Conservation (phyloP, 2,329 filamentous ascomycete genomes). For the Thielaviopsis populi region DNA sequence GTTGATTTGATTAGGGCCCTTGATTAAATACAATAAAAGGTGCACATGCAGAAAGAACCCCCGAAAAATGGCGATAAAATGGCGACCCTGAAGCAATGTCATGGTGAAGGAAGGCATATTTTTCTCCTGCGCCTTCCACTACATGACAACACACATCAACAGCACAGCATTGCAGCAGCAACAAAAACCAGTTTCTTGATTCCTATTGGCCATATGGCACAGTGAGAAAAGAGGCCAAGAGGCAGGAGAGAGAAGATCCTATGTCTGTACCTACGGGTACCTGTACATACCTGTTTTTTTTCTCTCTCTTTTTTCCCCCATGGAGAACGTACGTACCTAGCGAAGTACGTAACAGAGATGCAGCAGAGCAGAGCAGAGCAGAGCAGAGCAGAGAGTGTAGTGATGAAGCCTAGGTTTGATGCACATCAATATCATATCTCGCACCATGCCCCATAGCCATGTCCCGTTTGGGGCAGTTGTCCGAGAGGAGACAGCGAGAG, state of each 20-base stretch:
- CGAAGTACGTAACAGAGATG: neutral
- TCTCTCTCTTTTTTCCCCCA: neutral
- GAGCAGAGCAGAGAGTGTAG: neutral
- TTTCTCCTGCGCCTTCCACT: conserved; percentile 1
- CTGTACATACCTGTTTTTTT: neutral
- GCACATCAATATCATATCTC: neutral
- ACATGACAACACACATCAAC: neutral
- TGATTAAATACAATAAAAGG: neutral
- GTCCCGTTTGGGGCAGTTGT: neutral
- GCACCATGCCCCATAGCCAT: neutral
- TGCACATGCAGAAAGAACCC: neutral
- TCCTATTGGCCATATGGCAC: neutral
- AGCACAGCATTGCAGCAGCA: neutral
- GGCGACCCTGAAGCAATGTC: neutral
- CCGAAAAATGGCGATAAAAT: neutral
- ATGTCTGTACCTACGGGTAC: neutral
- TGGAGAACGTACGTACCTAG: neutral
- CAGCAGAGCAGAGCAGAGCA: neutral
- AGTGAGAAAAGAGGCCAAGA: neutral
- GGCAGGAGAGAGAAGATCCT: neutral
- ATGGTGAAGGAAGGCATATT: neutral
- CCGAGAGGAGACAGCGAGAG: neutral
- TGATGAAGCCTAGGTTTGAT: neutral
- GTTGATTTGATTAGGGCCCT: neutral
- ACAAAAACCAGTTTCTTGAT: neutral